phyloP scores from a whole-genome alignment of 2,329 filamentous ascomycete genomes.

The Akanthomyces uredinophilus region DNA sequence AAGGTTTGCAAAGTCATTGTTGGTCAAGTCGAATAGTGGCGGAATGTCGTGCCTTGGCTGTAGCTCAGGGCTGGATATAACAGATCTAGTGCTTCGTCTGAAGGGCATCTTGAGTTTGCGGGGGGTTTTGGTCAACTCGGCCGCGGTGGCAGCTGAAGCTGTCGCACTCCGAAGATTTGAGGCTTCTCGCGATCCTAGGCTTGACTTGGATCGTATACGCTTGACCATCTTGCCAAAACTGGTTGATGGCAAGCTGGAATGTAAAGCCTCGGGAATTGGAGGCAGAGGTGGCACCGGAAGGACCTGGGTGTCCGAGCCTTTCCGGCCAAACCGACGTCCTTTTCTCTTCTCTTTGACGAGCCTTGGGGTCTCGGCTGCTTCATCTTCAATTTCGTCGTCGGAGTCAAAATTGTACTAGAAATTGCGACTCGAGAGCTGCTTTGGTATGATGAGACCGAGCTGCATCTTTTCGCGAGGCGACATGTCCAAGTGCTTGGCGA shows the following conservation, averaged over 20 bases:
- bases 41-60: neutral
- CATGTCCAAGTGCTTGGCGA: conserved; percentile 28
- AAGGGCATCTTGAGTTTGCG: conserved; percentile 13
- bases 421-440: conserved; percentile 28
- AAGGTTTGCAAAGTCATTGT: neutral
- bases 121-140: conserved; percentile 4
- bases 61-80: conserved; percentile 23
- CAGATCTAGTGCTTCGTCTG: conserved; percentile 19
- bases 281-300: conserved; percentile 26
- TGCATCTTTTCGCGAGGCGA: conserved; percentile 24
- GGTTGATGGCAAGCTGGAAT: conserved; percentile 21
- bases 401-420: conserved; percentile 36
- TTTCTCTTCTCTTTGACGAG: conserved; percentile 13
- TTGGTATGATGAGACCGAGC: conserved; percentile 31
- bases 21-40: neutral
- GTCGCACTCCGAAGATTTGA: neutral
- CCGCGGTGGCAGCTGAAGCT: neutral
- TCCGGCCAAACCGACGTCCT: conserved; percentile 6
- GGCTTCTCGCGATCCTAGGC: neutral
- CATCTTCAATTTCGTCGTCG: conserved; percentile 25
- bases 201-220: conserved; percentile 22
- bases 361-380: conserved; percentile 12
- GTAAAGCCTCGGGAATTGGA: conserved; percentile 28
- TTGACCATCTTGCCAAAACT: conserved; percentile 26
- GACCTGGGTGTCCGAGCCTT: conserved; percentile 17